Evolutionary conservation across 257 asterid genomes (phyloP).

Genomic region (Solanum bukasovii): DNA sequence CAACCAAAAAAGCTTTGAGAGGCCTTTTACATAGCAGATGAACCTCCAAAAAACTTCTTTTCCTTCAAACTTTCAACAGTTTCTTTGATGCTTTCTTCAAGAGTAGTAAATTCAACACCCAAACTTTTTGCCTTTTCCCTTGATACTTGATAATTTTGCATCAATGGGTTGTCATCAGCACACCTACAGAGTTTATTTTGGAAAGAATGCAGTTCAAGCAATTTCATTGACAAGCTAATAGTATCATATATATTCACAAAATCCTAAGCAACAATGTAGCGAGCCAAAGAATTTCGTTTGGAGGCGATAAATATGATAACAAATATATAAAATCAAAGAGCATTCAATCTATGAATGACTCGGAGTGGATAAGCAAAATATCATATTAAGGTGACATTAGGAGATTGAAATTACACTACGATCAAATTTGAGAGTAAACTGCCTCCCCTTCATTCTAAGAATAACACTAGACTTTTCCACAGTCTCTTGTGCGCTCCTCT

Average conservation of each 20-base stretch:
- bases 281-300: too few relatives aligned
- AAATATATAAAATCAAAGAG: neutral
- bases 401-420: neutral
- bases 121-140: slow-evolving; percentile 46
- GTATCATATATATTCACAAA: neutral
- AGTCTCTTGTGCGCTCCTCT: neutral
- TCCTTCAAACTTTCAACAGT: slow-evolving; percentile 67
- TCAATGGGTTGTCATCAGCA: slow-evolving; percentile 54
- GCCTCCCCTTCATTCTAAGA: neutral
- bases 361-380: neutral
- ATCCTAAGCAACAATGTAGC: neutral
- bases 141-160: slow-evolving; percentile 51
- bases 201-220: neutral
- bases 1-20: neutral
- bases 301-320: neutral
- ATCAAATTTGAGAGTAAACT: neutral
- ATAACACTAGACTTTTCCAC: neutral
- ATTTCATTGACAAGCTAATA: neutral
- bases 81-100: slow-evolving; percentile 51
- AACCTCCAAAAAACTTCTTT: slow-evolving; percentile 29
- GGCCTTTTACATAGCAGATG: slow-evolving; percentile 12
- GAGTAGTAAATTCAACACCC: slow-evolving; percentile 49
- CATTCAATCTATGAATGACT: neutral
- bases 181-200: slow-evolving; percentile 27
- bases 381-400: neutral